phyloP scores from a whole-genome alignment of 306 rosid genomes.

The Trifolium subterraneum region DNA sequence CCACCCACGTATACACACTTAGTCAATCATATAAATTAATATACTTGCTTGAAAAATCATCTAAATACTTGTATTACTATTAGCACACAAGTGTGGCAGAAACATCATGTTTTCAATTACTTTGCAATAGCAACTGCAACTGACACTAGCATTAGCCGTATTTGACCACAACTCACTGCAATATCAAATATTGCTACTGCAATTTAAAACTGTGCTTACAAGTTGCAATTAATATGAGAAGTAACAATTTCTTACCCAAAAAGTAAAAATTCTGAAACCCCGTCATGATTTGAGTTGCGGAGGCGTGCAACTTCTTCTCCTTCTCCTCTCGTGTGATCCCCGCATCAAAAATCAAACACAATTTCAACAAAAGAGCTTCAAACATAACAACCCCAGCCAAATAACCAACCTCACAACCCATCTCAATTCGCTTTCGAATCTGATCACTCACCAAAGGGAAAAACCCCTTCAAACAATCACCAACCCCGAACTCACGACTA shows the following conservation, averaged over 20 bases:
- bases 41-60: neutral
- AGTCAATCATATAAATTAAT: neutral
- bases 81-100: neutral
- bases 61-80: neutral
- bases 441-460: constrained; percentile 62
- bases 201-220: neutral
- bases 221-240: neutral
- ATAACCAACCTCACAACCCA: constrained; percentile 53
- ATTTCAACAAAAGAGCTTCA: constrained; percentile 63
- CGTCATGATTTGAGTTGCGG: constrained; percentile 54
- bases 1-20: neutral
- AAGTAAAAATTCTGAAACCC: constrained; percentile 66
- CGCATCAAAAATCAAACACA: constrained; percentile 55
- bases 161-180: neutral
- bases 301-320: constrained; percentile 56
- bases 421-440: constrained; percentile 42
- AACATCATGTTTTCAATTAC: neutral
- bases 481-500: constrained; percentile 22
- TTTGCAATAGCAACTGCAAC: neutral
- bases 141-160: neutral
- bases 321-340: constrained; percentile 50
- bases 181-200: neutral
- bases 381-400: constrained; percentile 76
- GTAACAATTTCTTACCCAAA: constrained; percentile 57
- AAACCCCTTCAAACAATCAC: constrained; percentile 52